phyloP scores from a whole-genome alignment of 441 rosid genomes.

The Populus hybrid region DNA sequence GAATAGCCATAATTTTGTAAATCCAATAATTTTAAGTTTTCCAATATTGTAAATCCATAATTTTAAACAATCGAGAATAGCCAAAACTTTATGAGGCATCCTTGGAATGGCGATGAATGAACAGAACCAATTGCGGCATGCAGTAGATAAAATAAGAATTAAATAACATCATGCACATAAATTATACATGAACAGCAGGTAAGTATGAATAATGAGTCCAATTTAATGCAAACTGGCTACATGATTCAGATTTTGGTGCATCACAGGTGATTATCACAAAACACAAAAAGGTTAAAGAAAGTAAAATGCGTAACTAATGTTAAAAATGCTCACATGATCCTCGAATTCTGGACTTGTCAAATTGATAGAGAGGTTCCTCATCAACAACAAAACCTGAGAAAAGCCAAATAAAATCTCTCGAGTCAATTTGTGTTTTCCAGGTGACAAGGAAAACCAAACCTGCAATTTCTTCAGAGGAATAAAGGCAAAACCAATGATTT shows the following conservation, averaged over 20 bases:
- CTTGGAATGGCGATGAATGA: neutral
- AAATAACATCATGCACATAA: neutral
- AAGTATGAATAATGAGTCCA: neutral
- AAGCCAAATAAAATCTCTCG: conserved; percentile 7
- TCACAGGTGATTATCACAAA: neutral
- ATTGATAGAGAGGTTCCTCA: conserved; percentile 88
- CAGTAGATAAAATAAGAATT: neutral
- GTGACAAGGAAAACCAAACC: neutral
- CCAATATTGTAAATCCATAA: neutral
- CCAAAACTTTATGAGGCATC: neutral
- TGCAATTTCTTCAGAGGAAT: neutral
- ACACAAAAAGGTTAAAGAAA: neutral
- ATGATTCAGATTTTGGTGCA: neutral
- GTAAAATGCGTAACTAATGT: neutral
- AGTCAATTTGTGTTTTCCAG: neutral
- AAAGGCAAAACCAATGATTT: neutral
- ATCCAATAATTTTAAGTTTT: neutral
- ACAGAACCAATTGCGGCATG: neutral
- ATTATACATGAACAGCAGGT: neutral
- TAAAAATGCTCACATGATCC: conserved; percentile 61
- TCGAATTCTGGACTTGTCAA: conserved; percentile 80
- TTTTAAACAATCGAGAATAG: neutral
- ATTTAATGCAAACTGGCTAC: neutral
- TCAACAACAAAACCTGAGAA: conserved; percentile 68
- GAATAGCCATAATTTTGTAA: too few relatives aligned